These are phyloP conservation scores for Rhizophagus sp. DNA, from an alignment of 192 early-diverging fungal species.

Conservation along the genomic window DNA sequence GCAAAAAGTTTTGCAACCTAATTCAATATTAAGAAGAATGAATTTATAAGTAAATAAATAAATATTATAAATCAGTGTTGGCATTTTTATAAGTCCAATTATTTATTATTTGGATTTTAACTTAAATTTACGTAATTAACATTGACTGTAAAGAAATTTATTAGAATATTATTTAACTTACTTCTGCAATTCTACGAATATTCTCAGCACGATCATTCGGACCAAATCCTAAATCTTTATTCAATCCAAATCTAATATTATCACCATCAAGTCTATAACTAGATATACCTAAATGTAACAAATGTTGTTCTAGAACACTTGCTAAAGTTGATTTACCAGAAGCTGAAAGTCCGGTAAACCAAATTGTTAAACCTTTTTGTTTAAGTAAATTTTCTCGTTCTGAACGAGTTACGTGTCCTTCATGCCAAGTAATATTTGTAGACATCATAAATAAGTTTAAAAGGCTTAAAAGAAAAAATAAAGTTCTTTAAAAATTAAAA, in stretches of 20 bases:
- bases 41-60: no score
- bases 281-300: constrained; percentile 71
- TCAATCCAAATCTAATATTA: constrained; percentile 96
- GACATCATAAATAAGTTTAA: not conserved
- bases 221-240: constrained; percentile 92
- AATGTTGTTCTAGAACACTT: constrained; percentile 84
- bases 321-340: constrained; percentile 94
- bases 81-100: no score
- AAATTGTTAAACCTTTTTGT: constrained; percentile 83
- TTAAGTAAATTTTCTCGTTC: constrained; percentile 73
- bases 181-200: constrained; percentile 93
- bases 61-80: no score
- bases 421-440: constrained; percentile 90
- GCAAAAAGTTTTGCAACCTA: constrained; percentile 89
- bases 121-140: no score
- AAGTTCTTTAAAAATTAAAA: no score
- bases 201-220: constrained; percentile 91
- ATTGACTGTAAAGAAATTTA: no score
- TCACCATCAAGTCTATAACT: constrained; percentile 95
- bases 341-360: constrained; percentile 95
- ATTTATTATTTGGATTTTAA: no score
- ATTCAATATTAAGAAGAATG: no score
- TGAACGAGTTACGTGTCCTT: constrained; percentile 68
- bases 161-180: constrained; percentile 26
- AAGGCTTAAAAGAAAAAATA: no score